These are phyloP conservation scores for Cladophialophora chaetospira DNA, from an alignment of 2,329 filamentous ascomycete genomes.

Conservation along the genomic window DNA sequence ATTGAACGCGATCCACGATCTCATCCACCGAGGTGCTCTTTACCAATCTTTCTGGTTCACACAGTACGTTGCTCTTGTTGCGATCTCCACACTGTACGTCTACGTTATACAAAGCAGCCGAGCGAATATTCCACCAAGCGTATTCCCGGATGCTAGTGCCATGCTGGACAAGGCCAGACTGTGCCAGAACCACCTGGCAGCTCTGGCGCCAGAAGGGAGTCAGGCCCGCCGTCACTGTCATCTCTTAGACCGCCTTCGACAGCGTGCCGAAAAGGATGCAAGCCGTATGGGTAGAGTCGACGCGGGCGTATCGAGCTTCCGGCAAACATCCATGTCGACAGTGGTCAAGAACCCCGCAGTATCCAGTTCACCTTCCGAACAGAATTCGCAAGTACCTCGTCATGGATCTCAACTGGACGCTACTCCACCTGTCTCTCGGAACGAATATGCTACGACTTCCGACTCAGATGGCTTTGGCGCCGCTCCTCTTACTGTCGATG, in stretches of 20 bases:
- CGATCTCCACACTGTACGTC: constrained; percentile 32
- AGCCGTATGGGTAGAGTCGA: background rate
- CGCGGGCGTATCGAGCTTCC: background rate
- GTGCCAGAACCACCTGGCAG: constrained; percentile 25
- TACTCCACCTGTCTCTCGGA: too few species aligned
- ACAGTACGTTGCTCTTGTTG: constrained; percentile 33
- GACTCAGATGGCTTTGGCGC: background rate
- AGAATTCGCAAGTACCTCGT: too few species aligned
- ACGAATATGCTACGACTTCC: too few species aligned
- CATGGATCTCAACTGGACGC: too few species aligned
- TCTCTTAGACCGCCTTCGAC: constrained; percentile 23
- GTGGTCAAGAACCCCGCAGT: too few species aligned
- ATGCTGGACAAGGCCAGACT: constrained; percentile 28
- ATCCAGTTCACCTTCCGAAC: too few species aligned
- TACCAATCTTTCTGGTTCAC: constrained; percentile 37
- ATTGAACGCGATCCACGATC: constrained; percentile 29
- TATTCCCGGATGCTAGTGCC: constrained; percentile 20
- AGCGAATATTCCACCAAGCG: constrained; percentile 13
- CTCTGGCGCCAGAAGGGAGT: constrained; percentile 27
- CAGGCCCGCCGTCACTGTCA: constrained; percentile 29
- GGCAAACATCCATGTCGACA: too few species aligned
- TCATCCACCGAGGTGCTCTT: constrained; percentile 30
- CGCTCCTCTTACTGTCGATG: background rate
- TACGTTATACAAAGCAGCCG: constrained; percentile 29
- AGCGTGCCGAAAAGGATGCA: constrained; percentile 27